Evolutionary conservation across 2,329 filamentous ascomycete genomes (phyloP), one percentile per base, ranked within the genome.

Genomic region (Phaeosphaeria sp.): DNA sequence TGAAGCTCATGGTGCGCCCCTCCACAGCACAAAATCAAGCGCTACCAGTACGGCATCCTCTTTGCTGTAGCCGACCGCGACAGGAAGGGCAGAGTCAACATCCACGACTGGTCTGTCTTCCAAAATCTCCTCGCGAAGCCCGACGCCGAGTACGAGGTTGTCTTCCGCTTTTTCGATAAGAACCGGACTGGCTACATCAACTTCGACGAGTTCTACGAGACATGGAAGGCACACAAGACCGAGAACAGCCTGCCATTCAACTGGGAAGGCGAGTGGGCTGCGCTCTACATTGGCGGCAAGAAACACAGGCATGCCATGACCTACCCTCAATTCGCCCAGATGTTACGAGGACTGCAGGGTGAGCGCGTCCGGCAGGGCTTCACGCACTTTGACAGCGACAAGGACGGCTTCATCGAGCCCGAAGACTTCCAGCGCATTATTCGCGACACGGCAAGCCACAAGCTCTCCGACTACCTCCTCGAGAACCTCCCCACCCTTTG

Each of bases 351-450:
- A 48, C 84, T 99, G 60, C 94, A 98, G 81, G 95, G 95, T 57
- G 95, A 99, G 86, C 88, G 93, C 65, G 93, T 99, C 71, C 87
- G 95, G 62, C 95, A 99, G 79, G 94, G 95, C 15, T 99, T 99
- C 84, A 89, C 95, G 73, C 82, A 89, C 60, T 93, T 97, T 64
- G 95, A 99, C 80, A 91, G 88, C 78, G 90, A 97, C 72, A 90
- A 89, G 52, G 93, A 97, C 75, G 95, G 95, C 55, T 98, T 92
- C 82, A 98, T 99, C 69, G 90, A 96, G 77, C 93, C 95, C 0
- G 90, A 96, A 64, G 90, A 99, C 67, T 99, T 99, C 79, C 92
- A 96, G 83, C 90, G 91, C 79, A 99, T 99, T 80, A 97, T 99
- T 73, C 84, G 91, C 58, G 92, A 97, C 80, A 98, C 93, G 1